Percentiles rank a stretch among this genome's conserved stretches.
phyloP scores from a whole-genome alignment of 139 green algal genomes.

The Yamagishiella unicocca region DNA sequence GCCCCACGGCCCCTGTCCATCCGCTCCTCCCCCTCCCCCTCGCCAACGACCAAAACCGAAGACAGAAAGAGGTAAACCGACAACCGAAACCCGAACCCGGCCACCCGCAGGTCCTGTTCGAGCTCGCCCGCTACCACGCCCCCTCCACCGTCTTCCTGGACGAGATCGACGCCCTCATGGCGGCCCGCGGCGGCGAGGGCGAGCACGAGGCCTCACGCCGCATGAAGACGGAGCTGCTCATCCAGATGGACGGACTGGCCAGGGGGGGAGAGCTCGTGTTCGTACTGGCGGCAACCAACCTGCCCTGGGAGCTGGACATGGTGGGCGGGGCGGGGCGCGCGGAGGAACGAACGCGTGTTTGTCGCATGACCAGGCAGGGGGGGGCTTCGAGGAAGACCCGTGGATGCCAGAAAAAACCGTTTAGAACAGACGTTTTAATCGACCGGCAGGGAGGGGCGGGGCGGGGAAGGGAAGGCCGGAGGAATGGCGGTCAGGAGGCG shows the following conservation, averaged over 20 bases:
- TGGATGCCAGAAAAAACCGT: no score
- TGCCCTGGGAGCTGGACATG: conserved; percentile 76
- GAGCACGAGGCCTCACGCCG: conserved; percentile 67
- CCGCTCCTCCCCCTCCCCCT: neutral
- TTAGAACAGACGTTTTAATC: no score
- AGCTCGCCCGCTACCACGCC: conserved; percentile 76
- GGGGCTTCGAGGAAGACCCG: no score
- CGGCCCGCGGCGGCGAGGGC: conserved; percentile 55
- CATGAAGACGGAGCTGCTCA: conserved; percentile 77
- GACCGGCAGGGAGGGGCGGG: no score
- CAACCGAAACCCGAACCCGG: no score
- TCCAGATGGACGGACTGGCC: conserved; percentile 76
- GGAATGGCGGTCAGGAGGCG: no score
- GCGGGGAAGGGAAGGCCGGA: no score
- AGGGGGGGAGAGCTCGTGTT: conserved; percentile 67
- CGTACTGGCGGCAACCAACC: conserved; percentile 73
- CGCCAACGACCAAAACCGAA: no score
- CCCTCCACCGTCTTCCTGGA: conserved; percentile 77
- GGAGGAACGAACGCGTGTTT: neutral
- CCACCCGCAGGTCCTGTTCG: conserved; percentile 71
- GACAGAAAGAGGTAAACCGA: no score
- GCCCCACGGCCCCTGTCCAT: neutral
- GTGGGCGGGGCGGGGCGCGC: conserved; percentile 11
- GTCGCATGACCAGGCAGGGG: no score
- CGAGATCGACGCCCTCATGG: conserved; percentile 73